Evolutionary conservation across 805 yeast species (phyloP).

Genomic region (Candida tammaniensis): DNA sequence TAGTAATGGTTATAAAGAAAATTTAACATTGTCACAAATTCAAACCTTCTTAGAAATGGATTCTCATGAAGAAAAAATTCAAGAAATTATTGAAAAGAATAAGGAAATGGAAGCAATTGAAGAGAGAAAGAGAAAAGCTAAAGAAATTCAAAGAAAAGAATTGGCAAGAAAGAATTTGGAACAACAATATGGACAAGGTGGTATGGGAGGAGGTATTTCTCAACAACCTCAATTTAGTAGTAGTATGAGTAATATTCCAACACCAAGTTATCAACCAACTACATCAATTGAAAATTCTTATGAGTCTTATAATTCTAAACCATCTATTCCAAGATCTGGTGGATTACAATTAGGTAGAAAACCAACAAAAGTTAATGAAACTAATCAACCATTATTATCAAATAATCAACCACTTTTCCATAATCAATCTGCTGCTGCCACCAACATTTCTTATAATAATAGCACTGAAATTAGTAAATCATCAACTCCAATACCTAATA

Average conservation of each 20-base stretch:
- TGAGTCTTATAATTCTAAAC: slow-evolving; percentile 5
- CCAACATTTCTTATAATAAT: neutral
- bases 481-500: slow-evolving; percentile 10
- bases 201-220: neutral
- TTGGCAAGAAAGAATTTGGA: slow-evolving; percentile 62
- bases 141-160: slow-evolving; percentile 80
- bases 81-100: slow-evolving; percentile 94
- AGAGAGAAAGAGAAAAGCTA: slow-evolving; percentile 93
- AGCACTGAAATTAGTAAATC: slow-evolving; percentile 16
- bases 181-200: slow-evolving; percentile 27
- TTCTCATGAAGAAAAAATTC: slow-evolving; percentile 97
- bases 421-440: slow-evolving; percentile 5
- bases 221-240: neutral
- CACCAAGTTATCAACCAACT: slow-evolving; percentile 20
- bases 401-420: slow-evolving; percentile 33
- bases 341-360: slow-evolving; percentile 78
- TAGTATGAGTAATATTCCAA: neutral
- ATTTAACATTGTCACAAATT: slow-evolving; percentile 76
- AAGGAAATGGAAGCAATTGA: slow-evolving; percentile 96
- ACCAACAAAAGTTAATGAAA: slow-evolving; percentile 29
- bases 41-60: slow-evolving; percentile 94
- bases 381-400: slow-evolving; percentile 28
- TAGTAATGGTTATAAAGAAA: slow-evolving; percentile 85
- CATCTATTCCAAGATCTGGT: slow-evolving; percentile 25
- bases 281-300: slow-evolving; percentile 7